Percentiles rank a stretch among this genome's conserved stretches.
Evolutionary conservation across 495 filamentous ascomycete genomes (phyloP).

Genomic region (Usnea hakonensis): DNA sequence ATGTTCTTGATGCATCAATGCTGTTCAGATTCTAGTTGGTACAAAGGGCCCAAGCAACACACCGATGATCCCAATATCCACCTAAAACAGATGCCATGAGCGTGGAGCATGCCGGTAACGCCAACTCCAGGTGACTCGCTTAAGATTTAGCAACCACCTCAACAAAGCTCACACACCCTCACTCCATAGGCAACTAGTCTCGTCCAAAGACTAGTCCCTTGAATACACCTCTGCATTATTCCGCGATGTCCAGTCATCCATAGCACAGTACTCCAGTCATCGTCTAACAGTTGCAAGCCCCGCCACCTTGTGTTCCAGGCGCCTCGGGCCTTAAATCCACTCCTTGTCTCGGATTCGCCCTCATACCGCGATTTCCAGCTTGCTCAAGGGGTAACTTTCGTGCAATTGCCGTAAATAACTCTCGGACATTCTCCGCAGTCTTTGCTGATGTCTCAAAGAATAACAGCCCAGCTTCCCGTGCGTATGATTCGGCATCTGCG

Average conservation of each 20-base stretch:
- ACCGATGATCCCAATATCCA: neutral
- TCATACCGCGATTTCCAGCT: slow-evolving; percentile 66
- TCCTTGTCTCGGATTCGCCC: slow-evolving; percentile 66
- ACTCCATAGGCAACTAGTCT: neutral
- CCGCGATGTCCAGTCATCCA: neutral
- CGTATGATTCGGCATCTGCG: slow-evolving; percentile 89
- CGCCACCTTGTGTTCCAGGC: slow-evolving; percentile 63
- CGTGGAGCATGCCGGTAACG: neutral
- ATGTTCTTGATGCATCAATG: neutral
- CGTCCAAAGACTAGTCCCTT: neutral
- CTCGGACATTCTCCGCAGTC: slow-evolving; percentile 88
- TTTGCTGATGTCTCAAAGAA: slow-evolving; percentile 99
- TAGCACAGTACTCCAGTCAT: neutral
- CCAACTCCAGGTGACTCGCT: neutral
- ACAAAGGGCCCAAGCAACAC: neutral
- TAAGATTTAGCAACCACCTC: neutral
- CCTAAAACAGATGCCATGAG: neutral
- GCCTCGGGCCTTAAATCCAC: slow-evolving; percentile 75
- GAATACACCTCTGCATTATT: neutral
- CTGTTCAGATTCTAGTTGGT: neutral
- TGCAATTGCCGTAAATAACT: slow-evolving; percentile 96
- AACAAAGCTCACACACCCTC: neutral
- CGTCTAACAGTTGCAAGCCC: slow-evolving; percentile 66
- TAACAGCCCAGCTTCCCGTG: slow-evolving; percentile 80
- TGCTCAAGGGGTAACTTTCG: slow-evolving; percentile 96